Evolutionary conservation across 352 stramenopile species (phyloP).

Genomic region (Aphanomyces stellatus): DNA sequence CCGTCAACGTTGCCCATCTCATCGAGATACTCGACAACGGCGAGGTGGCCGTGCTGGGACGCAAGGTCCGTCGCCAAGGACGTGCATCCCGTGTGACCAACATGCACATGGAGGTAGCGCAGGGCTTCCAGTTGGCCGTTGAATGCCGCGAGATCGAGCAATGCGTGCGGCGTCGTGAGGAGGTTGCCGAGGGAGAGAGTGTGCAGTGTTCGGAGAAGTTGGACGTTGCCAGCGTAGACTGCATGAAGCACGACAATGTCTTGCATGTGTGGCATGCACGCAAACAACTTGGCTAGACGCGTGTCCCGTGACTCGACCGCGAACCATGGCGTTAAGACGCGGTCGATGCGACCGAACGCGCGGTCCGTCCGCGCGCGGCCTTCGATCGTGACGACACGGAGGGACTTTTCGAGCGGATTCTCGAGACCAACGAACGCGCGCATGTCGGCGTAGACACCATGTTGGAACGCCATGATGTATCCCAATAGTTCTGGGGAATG

Average conservation of each 20-base stretch:
- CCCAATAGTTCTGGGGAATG: not conserved
- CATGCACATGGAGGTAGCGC: not conserved
- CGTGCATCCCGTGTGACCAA: slow-evolving; percentile 23
- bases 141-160: not conserved
- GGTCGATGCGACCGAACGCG: not conserved
- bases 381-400: not conserved
- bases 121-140: not conserved
- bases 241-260: not conserved
- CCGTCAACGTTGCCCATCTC: slow-evolving; percentile 20
- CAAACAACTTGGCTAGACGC: not conserved
- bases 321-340: not conserved
- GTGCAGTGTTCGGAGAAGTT: not conserved
- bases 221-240: not conserved
- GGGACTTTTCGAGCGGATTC: not conserved
- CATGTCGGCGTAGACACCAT: slow-evolving; percentile 5
- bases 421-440: not conserved
- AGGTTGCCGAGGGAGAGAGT: not conserved
- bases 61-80: slow-evolving; percentile 13
- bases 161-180: not conserved
- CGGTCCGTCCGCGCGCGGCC: not conserved
- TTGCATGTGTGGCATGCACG: not conserved
- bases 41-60: not conserved
- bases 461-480: not conserved
- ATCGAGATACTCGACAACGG: slow-evolving; percentile 18
- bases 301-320: not conserved